Evolutionary conservation across 2,329 filamentous ascomycete species (phyloP), one percentile per base, ranked within the genome.

Genomic region (Neopestalotiopsis clavispora): DNA sequence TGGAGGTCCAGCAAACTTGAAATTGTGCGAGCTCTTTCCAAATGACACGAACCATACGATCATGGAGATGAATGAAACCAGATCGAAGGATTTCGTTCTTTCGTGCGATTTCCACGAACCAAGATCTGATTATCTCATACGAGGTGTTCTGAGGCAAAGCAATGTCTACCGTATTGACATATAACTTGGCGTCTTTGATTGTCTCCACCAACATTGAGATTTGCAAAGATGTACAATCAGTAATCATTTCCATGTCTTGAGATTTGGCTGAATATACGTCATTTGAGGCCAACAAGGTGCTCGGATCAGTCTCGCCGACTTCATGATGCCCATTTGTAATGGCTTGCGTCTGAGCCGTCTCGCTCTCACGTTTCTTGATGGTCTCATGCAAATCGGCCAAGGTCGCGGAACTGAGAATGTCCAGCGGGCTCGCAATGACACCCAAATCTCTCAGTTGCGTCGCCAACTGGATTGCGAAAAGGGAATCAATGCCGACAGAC

Each of bases 201-300:
- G 93, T 95, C 80, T 97, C 94, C 0, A 88, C 84, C 17, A 97
- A 84, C 94, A 97, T 97, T 1, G 93, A 90, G 20, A 86, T 82
- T 74, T 98, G 95, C 10, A 96, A 83, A 14, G 90, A 86, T 4
- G 91, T 95, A 77, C 93, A 96, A 4, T 86, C 85, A 20, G 86
- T 76, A n/a, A 90, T 74, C 30, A 82, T 78, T 42, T 84, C 79
- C 10, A 84, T 71, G 2, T 78, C 67, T 2, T 74, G 70, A 62
- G 42, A 70, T 59, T n/a, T 45, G n/a, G 71, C 71, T 64, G 72
- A 73, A 38, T 23, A 49, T 68, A 1, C 73, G 59, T 9, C 60
- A n/a, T 17, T 32, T 13, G 17, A 40, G 30, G n/a, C 32, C 34
- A 67, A 20, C 9, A 23, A 20, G 2, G 30, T 34, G 5, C 42